These are phyloP conservation scores for Excoecaria cochinchinensis DNA, from an alignment of 345 rosid species.

Conservation along the genomic window DNA sequence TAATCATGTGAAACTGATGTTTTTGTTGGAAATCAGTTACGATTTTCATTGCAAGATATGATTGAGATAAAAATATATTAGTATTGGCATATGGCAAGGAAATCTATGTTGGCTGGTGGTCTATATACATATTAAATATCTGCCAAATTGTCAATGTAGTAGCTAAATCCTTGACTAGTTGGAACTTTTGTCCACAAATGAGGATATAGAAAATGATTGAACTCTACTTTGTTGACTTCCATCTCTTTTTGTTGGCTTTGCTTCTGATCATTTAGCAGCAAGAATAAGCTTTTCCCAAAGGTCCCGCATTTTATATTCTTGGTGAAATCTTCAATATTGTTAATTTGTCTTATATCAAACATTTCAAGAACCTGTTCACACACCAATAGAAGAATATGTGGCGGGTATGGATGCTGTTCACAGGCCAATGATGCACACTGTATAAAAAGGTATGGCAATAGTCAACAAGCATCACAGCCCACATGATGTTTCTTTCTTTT, in stretches of 20 bases:
- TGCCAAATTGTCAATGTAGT: conserved; percentile 31
- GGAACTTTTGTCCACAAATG: conserved; percentile 24
- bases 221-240: conserved; percentile 38
- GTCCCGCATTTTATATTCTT: not conserved
- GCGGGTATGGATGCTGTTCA: not conserved
- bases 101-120: not conserved
- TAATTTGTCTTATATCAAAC: not conserved
- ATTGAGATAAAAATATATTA: not conserved
- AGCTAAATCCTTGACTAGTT: conserved; percentile 32
- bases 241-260: conserved; percentile 20
- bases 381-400: not conserved
- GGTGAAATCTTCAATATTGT: not conserved
- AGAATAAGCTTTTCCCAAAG: conserved; percentile 13
- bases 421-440: not conserved
- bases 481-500: not conserved
- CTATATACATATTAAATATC: conserved; percentile 17
- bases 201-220: conserved; percentile 40
- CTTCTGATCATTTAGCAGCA: conserved; percentile 7
- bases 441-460: conserved; percentile 16
- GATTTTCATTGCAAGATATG: conserved; percentile 13
- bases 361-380: not conserved
- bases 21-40: conserved; percentile 3
- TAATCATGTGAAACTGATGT: conserved; percentile 24
- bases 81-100: not conserved
- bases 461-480: conserved; percentile 25